These are phyloP conservation scores for Hemileia vastatrix DNA, from an alignment of 1,284 basidiomycete species.

Conservation along the genomic window DNA sequence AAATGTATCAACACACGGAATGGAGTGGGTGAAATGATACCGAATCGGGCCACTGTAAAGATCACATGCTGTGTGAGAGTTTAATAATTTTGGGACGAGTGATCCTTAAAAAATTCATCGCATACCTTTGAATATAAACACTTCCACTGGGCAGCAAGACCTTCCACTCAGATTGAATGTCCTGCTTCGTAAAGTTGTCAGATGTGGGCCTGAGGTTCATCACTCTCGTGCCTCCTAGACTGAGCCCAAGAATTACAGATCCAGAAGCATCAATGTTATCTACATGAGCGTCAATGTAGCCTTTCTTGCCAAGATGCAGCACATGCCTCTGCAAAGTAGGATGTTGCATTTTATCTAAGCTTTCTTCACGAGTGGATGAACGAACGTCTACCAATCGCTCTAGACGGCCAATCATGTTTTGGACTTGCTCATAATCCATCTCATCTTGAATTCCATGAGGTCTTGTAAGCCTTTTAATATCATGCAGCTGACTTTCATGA, in stretches of 20 bases:
- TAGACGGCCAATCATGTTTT: no score
- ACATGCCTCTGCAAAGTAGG: constrained; percentile 11
- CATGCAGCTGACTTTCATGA: no score
- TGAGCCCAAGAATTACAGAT: constrained; percentile 17
- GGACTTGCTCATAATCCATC: no score
- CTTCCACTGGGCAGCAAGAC: constrained; percentile 15
- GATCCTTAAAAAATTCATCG: constrained; percentile 3
- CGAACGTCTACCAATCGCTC: no score
- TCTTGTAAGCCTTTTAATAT: no score
- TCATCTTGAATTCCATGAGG: no score
- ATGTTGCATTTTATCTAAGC: no score
- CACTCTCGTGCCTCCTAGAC: constrained; percentile 16
- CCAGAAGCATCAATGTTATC: constrained; percentile 21
- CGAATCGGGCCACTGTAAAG: background rate
- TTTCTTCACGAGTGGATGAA: no score
- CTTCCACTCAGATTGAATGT: constrained; percentile 1
- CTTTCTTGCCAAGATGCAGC: constrained; percentile 14
- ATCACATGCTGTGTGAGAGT: no score
- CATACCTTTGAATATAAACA: constrained; percentile 19
- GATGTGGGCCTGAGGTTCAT: constrained; percentile 1
- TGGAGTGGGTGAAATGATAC: background rate
- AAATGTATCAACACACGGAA: background rate
- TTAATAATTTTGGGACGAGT: background rate
- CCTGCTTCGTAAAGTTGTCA: background rate
- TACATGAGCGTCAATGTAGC: constrained; percentile 18